phyloP scores from a whole-genome alignment of 768 basidiomycete species.

The Calocera viscosa region DNA sequence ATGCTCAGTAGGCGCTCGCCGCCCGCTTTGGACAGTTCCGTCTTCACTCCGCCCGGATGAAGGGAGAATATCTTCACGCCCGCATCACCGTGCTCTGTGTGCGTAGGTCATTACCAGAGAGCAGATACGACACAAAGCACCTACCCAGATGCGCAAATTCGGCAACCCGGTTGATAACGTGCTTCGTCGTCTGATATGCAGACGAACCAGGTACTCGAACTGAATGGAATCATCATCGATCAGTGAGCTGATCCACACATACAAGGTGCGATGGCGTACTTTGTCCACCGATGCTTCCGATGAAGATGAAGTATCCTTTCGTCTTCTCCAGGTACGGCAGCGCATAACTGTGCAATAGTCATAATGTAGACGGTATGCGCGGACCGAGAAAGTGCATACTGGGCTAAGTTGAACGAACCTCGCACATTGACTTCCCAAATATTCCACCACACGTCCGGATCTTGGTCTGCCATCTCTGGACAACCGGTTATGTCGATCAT shows the following conservation, averaged over 20 bases:
- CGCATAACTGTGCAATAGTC: background rate
- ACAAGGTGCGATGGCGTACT: background rate
- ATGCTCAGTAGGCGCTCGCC: constrained; percentile 8
- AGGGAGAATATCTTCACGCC: constrained; percentile 11
- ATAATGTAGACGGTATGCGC: background rate
- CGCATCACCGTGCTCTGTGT: constrained; percentile 10
- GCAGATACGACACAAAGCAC: background rate
- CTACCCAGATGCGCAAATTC: constrained; percentile 14
- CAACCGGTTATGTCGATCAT: background rate
- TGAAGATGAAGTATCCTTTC: constrained; percentile 13
- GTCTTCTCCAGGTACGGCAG: background rate
- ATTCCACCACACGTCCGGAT: constrained; percentile 22
- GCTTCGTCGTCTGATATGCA: constrained; percentile 13
- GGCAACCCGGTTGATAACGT: constrained; percentile 9
- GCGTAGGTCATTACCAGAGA: too few species aligned
- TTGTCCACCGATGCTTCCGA: constrained; percentile 9
- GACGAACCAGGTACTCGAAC: constrained; percentile 11
- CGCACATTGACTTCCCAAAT: constrained; percentile 21
- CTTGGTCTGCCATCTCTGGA: constrained; percentile 12
- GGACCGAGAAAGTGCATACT: background rate
- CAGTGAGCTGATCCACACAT: background rate
- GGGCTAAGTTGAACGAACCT: constrained; percentile 19
- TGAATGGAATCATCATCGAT: background rate
- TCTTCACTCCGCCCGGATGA: constrained; percentile 14
- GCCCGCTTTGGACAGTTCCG: constrained; percentile 12